Conservation (phyloP, 306 rosid genomes). For the Acacia acuminata region DNA sequence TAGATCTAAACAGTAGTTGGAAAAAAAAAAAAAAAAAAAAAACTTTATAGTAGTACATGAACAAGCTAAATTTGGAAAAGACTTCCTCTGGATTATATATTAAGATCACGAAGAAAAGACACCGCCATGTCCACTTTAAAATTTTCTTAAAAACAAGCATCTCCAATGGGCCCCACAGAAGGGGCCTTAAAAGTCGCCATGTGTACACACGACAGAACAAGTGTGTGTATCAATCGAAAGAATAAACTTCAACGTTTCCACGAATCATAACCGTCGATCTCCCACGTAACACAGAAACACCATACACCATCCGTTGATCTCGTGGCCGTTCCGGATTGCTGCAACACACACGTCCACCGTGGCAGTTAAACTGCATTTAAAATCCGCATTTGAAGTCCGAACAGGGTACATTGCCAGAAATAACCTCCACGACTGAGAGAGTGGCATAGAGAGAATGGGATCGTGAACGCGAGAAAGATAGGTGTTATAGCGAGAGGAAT, state of each 20-base stretch:
- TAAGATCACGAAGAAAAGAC: neutral
- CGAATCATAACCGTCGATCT: constrained; percentile 36
- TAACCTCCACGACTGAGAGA: constrained; percentile 8
- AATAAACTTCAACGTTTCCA: neutral
- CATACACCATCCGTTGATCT: constrained; percentile 40
- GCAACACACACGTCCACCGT: constrained; percentile 44
- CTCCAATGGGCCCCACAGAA: neutral
- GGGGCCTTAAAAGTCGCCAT: neutral
- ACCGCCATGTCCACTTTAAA: neutral
- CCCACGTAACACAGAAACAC: neutral
- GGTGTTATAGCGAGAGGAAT: constrained; percentile 2
- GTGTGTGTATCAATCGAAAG: neutral
- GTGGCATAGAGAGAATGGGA: neutral
- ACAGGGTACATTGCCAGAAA: constrained; percentile 29
- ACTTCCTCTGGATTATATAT: neutral
- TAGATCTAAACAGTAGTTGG: neutral
- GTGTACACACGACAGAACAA: neutral
- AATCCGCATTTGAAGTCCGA: constrained; percentile 91
- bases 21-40: too few relatives aligned
- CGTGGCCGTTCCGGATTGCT: constrained; percentile 25
- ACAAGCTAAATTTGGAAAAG: neutral
- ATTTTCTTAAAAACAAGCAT: neutral
- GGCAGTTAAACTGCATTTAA: constrained; percentile 62
- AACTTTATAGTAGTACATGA: neutral
- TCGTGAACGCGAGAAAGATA: neutral